These are phyloP conservation scores for Cladorrhinum sp. DNA, from an alignment of 2,329 filamentous ascomycete species.

Conservation along the genomic window DNA sequence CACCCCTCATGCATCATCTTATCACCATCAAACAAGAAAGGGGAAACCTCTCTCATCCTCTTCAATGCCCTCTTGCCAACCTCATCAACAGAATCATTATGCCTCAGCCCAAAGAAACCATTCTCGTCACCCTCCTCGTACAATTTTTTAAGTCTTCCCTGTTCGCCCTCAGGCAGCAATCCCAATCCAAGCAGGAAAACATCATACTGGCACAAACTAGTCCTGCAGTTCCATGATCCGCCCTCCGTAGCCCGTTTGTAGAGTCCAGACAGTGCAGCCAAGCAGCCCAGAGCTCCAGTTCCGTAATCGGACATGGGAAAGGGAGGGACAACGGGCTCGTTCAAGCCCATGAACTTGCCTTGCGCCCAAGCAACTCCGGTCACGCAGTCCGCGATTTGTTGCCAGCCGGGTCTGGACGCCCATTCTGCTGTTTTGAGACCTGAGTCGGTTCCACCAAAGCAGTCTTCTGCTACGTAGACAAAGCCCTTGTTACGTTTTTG, in stretches of 20 bases:
- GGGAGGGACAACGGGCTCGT: conserved; percentile 64
- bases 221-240: conserved; percentile 64
- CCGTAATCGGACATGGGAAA: conserved; percentile 66
- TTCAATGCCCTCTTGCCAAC: conserved; percentile 58
- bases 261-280: conserved; percentile 62
- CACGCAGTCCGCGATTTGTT: conserved; percentile 67
- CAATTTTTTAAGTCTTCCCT: conserved; percentile 47
- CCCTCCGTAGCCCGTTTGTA: conserved; percentile 60
- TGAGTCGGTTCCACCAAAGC: conserved; percentile 57
- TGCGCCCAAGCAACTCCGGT: conserved; percentile 61
- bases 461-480: conserved; percentile 68
- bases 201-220: conserved; percentile 66
- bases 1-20: conserved; percentile 48
- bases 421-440: conserved; percentile 49
- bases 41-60: conserved; percentile 50
- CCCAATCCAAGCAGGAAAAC: conserved; percentile 61
- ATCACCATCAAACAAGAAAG: conserved; percentile 49
- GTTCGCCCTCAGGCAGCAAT: conserved; percentile 51
- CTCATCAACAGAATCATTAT: conserved; percentile 63
- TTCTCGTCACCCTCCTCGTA: conserved; percentile 31
- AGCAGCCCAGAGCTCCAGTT: conserved; percentile 68
- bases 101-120: conserved; percentile 55
- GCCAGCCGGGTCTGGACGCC: conserved; percentile 65
- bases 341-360: conserved; percentile 57
- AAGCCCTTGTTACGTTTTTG: conserved; percentile 57